phyloP scores from a whole-genome alignment of 805 yeast species.

The Starmerella etchellsii region DNA sequence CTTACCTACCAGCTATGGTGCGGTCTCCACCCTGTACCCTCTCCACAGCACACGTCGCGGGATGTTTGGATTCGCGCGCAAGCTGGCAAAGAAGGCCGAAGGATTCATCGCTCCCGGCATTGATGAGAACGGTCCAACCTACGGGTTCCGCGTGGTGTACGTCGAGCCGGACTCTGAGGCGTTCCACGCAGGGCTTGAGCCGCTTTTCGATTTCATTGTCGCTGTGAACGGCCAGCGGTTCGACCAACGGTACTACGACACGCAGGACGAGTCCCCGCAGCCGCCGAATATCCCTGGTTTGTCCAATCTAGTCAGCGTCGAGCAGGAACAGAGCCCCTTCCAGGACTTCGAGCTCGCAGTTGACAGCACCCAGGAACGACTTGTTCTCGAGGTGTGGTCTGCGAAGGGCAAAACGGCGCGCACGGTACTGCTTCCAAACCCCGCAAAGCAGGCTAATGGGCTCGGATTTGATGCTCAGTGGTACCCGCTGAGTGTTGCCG shows the following conservation, averaged over 20 bases:
- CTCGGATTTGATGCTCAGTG: constrained; percentile 52
- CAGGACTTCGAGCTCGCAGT: constrained; percentile 14
- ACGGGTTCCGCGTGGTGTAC: constrained; percentile 48
- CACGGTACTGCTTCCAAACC: constrained; percentile 14
- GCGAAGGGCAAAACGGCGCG: constrained; percentile 51
- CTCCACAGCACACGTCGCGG: no score
- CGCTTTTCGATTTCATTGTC: constrained; percentile 81
- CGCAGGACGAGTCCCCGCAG: neutral
- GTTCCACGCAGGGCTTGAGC: constrained; percentile 47
- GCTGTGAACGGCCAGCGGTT: constrained; percentile 62
- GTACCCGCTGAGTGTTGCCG: constrained; percentile 60
- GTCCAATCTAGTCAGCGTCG: constrained; percentile 9
- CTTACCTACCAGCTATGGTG: no score
- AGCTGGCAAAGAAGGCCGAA: constrained; percentile 40
- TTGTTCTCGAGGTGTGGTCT: constrained; percentile 61
- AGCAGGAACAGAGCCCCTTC: constrained; percentile 16
- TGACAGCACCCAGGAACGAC: constrained; percentile 19
- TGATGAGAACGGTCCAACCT: constrained; percentile 21
- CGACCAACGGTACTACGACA: constrained; percentile 1
- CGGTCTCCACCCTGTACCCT: no score
- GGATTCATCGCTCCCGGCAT: constrained; percentile 26
- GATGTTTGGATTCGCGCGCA: constrained; percentile 38
- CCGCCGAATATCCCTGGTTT: neutral
- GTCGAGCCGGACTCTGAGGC: constrained; percentile 38
- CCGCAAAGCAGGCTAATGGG: constrained; percentile 32